phyloP scores from a whole-genome alignment of 176 grass and related monocot genomes.

The Phyllostachys edulis region DNA sequence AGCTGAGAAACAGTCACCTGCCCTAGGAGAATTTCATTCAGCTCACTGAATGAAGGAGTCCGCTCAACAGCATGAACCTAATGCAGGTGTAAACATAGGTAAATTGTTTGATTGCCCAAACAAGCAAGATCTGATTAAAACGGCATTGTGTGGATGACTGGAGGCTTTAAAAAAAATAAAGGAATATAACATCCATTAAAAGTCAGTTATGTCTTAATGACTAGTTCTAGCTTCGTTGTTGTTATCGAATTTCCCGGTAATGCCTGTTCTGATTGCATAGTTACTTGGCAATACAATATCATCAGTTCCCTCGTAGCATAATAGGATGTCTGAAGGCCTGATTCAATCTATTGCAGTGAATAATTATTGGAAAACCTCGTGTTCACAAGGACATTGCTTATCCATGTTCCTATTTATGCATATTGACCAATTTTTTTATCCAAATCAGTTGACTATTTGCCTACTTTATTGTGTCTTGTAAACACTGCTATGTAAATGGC shows the following conservation, averaged over 20 bases:
- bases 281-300: background rate
- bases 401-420: background rate
- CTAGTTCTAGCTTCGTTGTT: background rate
- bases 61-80: slow-evolving; percentile 95
- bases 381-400: background rate
- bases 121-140: background rate
- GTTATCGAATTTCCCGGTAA: background rate
- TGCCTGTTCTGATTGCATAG: slow-evolving; percentile 9
- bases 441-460: background rate
- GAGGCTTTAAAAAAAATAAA: background rate
- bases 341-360: background rate
- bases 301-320: background rate
- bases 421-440: background rate
- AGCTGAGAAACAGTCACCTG: slow-evolving; percentile 64
- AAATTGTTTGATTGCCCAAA: slow-evolving; percentile 15
- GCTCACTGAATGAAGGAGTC: slow-evolving; percentile 94
- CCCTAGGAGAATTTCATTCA: slow-evolving; percentile 96
- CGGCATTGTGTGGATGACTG: background rate
- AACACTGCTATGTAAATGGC: background rate
- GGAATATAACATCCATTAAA: background rate
- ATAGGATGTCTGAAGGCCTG: background rate
- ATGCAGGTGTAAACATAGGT: slow-evolving; percentile 25
- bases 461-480: background rate
- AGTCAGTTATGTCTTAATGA: background rate
- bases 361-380: background rate